phyloP scores from a whole-genome alignment of 1,139 yeast genomes.

The Nakaseomyces glabratus region DNA sequence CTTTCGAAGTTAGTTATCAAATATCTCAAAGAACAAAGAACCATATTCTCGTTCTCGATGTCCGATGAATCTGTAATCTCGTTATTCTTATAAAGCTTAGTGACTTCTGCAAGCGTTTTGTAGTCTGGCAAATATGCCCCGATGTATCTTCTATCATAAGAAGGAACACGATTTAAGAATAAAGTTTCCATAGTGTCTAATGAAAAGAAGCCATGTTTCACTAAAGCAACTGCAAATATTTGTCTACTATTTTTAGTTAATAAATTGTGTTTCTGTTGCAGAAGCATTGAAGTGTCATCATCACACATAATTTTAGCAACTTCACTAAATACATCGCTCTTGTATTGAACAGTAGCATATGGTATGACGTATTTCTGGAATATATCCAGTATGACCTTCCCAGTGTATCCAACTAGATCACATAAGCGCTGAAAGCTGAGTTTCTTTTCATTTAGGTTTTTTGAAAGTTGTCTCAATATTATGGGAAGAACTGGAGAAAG shows the following conservation, averaged over 20 bases:
- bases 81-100: slow-evolving; percentile 25
- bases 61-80: slow-evolving; percentile 13
- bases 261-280: slow-evolving; percentile 18
- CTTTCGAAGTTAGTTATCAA: slow-evolving; percentile 26
- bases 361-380: slow-evolving; percentile 76
- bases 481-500: slow-evolving; percentile 73
- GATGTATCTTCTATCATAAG: slow-evolving; percentile 24
- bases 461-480: slow-evolving; percentile 58
- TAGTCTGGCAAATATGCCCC: slow-evolving; percentile 28
- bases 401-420: slow-evolving; percentile 54
- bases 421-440: slow-evolving; percentile 52
- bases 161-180: slow-evolving; percentile 25
- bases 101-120: slow-evolving; percentile 28
- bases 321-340: slow-evolving; percentile 53
- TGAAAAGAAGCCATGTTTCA: slow-evolving; percentile 28
- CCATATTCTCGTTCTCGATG: slow-evolving; percentile 24
- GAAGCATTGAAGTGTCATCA: slow-evolving; percentile 15
- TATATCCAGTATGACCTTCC: slow-evolving; percentile 52
- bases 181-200: slow-evolving; percentile 26
- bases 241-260: slow-evolving; percentile 28
- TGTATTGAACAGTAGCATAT: slow-evolving; percentile 54
- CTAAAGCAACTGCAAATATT: slow-evolving; percentile 30
- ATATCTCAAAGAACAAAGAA: slow-evolving; percentile 26
- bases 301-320: slow-evolving; percentile 38
- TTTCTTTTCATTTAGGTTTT: slow-evolving; percentile 41